These are phyloP conservation scores for Suhomyces guaymorum DNA, from an alignment of 1,139 yeast species.

Conservation along the genomic window DNA sequence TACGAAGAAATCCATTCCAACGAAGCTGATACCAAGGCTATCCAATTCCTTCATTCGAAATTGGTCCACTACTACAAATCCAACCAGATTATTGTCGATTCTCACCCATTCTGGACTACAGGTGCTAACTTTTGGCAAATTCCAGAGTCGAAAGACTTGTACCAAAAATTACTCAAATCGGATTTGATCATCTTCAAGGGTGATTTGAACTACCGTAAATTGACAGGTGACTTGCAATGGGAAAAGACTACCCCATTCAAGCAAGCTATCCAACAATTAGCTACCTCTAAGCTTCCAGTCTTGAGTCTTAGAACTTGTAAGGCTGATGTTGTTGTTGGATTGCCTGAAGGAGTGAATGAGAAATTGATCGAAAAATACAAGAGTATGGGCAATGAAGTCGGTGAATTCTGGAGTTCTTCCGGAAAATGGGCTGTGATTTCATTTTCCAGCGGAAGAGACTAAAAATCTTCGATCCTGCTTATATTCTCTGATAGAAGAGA, in stretches of 20 bases:
- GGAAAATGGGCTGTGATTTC: constrained; percentile 94
- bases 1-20: constrained; percentile 49
- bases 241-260: constrained; percentile 73
- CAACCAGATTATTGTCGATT: constrained; percentile 58
- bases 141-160: constrained; percentile 48
- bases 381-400: constrained; percentile 57
- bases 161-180: constrained; percentile 52
- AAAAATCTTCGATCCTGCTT: neutral
- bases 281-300: constrained; percentile 58
- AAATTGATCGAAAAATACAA: constrained; percentile 61
- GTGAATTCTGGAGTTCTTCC: constrained; percentile 79
- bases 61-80: constrained; percentile 48
- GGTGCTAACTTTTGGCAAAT: constrained; percentile 72
- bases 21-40: constrained; percentile 23
- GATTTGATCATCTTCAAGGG: constrained; percentile 86
- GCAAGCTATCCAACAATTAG: constrained; percentile 69
- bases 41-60: constrained; percentile 47
- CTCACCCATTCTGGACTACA: constrained; percentile 85
- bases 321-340: constrained; percentile 94
- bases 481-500: neutral
- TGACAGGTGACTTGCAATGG: constrained; percentile 92
- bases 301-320: constrained; percentile 88
- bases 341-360: constrained; percentile 70
- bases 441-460: constrained; percentile 35
- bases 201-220: constrained; percentile 90